These are phyloP conservation scores for Helianthus tuberosus DNA, from an alignment of 129 eudicot genomes.

Conservation along the genomic window DNA sequence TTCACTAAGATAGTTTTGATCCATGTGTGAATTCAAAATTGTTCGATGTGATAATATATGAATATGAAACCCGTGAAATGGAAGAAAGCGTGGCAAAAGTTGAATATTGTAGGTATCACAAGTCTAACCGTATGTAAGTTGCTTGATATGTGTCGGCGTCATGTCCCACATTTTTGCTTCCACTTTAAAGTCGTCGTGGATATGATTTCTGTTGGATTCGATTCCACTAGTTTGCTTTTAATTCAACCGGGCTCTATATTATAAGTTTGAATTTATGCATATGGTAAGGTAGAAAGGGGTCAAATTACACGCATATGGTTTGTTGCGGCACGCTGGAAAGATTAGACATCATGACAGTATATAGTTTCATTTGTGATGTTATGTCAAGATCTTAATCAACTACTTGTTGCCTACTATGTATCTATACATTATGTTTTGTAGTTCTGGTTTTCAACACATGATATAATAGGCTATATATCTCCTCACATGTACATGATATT, in stretches of 20 bases:
- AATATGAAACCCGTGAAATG: not conserved
- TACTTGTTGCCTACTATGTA: conserved; percentile 25
- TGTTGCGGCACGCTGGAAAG: conserved; percentile 15
- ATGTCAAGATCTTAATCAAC: conserved; percentile 36
- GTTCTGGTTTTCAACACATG: conserved; percentile 3
- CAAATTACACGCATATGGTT: conserved; percentile 20
- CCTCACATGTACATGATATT: conserved; percentile 26
- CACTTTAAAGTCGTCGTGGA: conserved; percentile 21
- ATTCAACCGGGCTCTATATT: conserved; percentile 22
- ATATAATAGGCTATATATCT: not conserved
- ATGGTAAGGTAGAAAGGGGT: conserved; percentile 13
- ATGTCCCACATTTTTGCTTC: conserved; percentile 12
- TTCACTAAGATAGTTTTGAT: not conserved
- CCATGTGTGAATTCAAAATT: not conserved
- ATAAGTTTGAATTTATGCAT: conserved; percentile 26
- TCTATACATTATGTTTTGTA: conserved; percentile 21
- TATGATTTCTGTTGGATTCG: conserved; percentile 18
- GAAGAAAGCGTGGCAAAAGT: not conserved
- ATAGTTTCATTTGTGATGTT: conserved; percentile 30
- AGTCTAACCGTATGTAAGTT: not conserved
- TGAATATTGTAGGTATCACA: not conserved
- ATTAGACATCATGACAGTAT: conserved; percentile 32
- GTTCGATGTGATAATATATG: not conserved
- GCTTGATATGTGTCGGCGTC: not conserved
- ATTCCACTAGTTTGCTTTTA: conserved; percentile 32